These are phyloP conservation scores for Schoenoplectus tabernaemontani DNA, from an alignment of 202 grass and related monocot species.

Conservation along the genomic window DNA sequence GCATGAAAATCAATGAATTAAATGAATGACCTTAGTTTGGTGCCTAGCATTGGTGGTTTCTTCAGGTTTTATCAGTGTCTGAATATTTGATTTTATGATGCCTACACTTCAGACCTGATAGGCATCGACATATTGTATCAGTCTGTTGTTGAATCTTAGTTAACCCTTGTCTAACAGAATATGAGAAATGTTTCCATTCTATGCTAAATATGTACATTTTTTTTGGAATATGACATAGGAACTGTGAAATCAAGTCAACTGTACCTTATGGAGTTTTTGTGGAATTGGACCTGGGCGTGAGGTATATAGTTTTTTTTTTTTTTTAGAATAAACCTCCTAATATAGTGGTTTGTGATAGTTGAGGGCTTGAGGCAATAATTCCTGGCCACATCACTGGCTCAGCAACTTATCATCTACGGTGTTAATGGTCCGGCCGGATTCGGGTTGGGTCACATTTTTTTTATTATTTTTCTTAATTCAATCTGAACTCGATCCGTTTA, in stretches of 20 bases:
- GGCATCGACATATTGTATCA: background rate
- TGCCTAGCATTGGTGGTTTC: constrained; percentile 79
- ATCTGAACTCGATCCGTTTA: too few relatives aligned
- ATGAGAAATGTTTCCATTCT: background rate
- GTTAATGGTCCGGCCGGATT: too few relatives aligned
- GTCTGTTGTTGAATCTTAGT: background rate
- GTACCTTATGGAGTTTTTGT: constrained; percentile 87
- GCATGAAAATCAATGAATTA: constrained; percentile 64
- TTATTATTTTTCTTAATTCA: too few relatives aligned
- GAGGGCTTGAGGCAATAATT: background rate
- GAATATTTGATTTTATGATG: constrained; percentile 8
- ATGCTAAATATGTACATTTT: constrained; percentile 1
- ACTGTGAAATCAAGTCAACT: constrained; percentile 87
- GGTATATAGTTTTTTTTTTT: constrained; percentile 39
- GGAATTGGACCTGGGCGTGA: constrained; percentile 93
- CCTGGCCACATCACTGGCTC: constrained; percentile 12
- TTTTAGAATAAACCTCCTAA: constrained; percentile 22
- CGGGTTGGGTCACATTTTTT: too few relatives aligned
- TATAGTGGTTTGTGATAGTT: background rate
- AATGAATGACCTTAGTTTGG: constrained; percentile 82
- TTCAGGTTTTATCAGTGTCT: constrained; percentile 46
- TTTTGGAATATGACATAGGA: constrained; percentile 39
- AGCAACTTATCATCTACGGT: too few relatives aligned
- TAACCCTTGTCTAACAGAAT: background rate
- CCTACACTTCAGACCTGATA: background rate